Evolutionary conservation across 116 monocot genomes (phyloP), one percentile per base, ranked within the genome.

Genomic region (Phalaenopsis hybrid): DNA sequence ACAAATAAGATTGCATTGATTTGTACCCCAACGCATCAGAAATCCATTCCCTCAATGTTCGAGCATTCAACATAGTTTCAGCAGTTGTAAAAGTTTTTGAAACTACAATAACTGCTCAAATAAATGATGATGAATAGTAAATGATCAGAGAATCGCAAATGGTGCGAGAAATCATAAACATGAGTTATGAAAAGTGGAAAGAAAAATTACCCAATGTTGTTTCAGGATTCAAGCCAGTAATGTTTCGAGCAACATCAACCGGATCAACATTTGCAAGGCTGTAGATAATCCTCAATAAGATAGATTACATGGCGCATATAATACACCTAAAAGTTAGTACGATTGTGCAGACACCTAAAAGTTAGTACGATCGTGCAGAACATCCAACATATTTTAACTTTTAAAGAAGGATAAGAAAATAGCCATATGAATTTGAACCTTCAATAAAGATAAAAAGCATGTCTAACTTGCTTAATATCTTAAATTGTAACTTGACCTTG

Each of bases 211-310:
- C 96, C 57, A 97, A 82, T 74, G 96, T 97, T 55, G 96, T 97
- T 82, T 97, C 96, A 81, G 96, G 96, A 83, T 94, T 85, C 86
- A 97, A 84, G 28, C 93, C 94, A 63, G 74, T 82, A 51, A 89
- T 86, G 79, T 82, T 97, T 74, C 89, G 91, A 75, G 91, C 91
- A 84, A 91, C 92, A 88, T 97, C 96, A 85, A 94, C 85, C 44
- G 96, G 96, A 83, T 97, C 96, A 61, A 97, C 96, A 92, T 97
- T 97, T 85, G 96, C 96, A 86, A 97, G 94, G 57, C 96, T 97
- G 83, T 16, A 72, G 15, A 72, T 41, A 70, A 70, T 70, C 6
- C 31, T 33, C 33, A 70, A 34, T 9, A 70, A 33, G 15, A 34
- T 28, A 70, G 8, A 8, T 33, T 12, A 41, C 72, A 72, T 37